phyloP scores from a whole-genome alignment of 129 eudicot species.

The Chrysanthemum makinoi region DNA sequence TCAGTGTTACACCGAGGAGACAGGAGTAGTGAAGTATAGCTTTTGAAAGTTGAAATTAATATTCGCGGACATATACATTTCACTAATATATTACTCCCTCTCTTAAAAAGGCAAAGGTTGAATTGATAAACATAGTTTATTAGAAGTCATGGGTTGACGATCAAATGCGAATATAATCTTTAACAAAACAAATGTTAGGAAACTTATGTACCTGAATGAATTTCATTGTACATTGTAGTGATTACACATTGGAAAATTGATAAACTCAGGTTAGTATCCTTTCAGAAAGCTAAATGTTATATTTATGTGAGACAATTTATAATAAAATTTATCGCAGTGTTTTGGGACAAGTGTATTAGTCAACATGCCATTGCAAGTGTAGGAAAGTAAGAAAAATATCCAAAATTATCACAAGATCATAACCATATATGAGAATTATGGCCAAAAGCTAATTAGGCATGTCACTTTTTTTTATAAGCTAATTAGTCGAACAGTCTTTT shows the following conservation, averaged over 20 bases:
- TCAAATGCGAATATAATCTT: neutral
- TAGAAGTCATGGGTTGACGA: neutral
- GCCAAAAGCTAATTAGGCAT: neutral
- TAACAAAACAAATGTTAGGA: neutral
- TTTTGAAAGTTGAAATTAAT: neutral
- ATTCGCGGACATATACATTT: neutral
- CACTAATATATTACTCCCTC: neutral
- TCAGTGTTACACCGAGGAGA: neutral
- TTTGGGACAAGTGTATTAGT: neutral
- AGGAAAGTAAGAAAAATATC: neutral
- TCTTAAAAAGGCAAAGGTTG: neutral
- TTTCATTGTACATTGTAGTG: neutral
- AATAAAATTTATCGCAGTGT: neutral
- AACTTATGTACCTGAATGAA: neutral
- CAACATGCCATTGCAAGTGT: slow-evolving; percentile 3
- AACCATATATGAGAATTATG: neutral
- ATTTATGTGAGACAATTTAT: neutral
- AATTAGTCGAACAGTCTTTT: neutral
- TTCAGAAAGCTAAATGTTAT: neutral
- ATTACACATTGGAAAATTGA: neutral
- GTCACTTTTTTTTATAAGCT: neutral
- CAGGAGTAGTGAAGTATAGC: neutral
- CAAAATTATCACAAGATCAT: neutral
- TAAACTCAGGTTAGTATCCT: neutral
- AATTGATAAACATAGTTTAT: neutral